These are phyloP conservation scores for Skeletonema potamos DNA, from an alignment of 108 stramenopile species.

Conservation along the genomic window DNA sequence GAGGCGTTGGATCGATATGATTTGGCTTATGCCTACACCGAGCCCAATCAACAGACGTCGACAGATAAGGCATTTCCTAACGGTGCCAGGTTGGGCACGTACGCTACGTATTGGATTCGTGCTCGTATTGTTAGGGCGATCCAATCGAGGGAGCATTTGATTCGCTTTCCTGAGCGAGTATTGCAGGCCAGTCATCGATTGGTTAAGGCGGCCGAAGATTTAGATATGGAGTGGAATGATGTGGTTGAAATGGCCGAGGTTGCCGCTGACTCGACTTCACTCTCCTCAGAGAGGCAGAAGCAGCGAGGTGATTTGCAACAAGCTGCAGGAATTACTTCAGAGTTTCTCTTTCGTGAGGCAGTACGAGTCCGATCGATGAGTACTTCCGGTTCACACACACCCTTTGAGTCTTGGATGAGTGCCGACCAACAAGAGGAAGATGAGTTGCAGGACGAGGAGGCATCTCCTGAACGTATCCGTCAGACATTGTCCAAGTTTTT, in stretches of 20 bases:
- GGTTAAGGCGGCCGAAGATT: conserved; percentile 53
- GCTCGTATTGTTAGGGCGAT: conserved; percentile 86
- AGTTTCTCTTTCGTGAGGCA: conserved; percentile 33
- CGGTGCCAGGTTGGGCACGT: conserved; percentile 86
- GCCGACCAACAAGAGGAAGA: background rate
- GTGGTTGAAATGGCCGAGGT: conserved; percentile 19
- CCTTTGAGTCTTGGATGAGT: conserved; percentile 45
- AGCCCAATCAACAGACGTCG: background rate
- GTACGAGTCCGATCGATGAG: conserved; percentile 42
- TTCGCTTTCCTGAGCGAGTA: conserved; percentile 71
- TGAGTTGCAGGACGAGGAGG: conserved; percentile 1
- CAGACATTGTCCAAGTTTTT: conserved; percentile 60
- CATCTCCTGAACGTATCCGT: conserved; percentile 45
- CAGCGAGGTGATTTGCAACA: conserved; percentile 21
- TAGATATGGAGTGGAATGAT: conserved; percentile 57
- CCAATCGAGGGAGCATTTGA: conserved; percentile 76
- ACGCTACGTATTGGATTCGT: conserved; percentile 94
- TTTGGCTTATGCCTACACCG: conserved; percentile 33
- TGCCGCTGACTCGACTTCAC: conserved; percentile 1
- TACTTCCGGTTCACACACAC: conserved; percentile 9
- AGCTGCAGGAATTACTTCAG: conserved; percentile 34
- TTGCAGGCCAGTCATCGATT: conserved; percentile 54
- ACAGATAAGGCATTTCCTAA: conserved; percentile 1
- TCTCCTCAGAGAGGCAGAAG: conserved; percentile 27
- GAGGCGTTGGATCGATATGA: conserved; percentile 91